Conservation (phyloP, 495 filamentous ascomycete species). For the Penicillium atrosanguineum region DNA sequence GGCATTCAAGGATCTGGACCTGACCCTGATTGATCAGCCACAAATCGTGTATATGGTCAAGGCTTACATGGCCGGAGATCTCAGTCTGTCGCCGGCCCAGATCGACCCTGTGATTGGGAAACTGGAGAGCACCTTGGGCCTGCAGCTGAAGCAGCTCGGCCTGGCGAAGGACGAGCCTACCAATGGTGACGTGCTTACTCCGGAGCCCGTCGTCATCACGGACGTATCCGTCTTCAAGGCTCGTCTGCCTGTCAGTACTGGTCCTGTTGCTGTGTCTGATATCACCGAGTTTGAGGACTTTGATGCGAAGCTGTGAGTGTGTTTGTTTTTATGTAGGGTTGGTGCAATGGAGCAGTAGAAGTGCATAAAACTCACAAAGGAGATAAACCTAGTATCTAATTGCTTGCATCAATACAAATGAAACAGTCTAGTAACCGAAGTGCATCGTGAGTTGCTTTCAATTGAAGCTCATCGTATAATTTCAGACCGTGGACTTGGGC, state of each 20-base stretch:
- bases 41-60: conserved; percentile 44
- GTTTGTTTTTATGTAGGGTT: conserved; percentile 4
- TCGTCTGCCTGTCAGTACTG: conserved; percentile 61
- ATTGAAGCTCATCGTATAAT: too few relatives aligned
- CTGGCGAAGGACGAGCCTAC: conserved; percentile 27
- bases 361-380: not conserved
- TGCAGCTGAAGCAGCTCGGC: conserved; percentile 41
- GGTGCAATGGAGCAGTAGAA: conserved; percentile 2
- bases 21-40: conserved; percentile 39
- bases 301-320: conserved; percentile 64
- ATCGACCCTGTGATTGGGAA: conserved; percentile 43
- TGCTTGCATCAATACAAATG: not conserved
- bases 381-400: not conserved
- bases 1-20: conserved; percentile 47
- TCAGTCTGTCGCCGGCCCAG: conserved; percentile 41
- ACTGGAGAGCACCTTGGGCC: conserved; percentile 40
- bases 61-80: conserved; percentile 49
- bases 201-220: conserved; percentile 54
- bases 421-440: not conserved
- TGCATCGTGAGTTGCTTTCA: too few relatives aligned
- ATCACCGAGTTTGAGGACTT: conserved; percentile 80
- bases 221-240: conserved; percentile 79
- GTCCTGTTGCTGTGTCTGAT: conserved; percentile 67
- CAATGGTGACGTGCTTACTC: conserved; percentile 28
- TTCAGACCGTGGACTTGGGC: too few relatives aligned